Conservation (phyloP, 2,329 filamentous ascomycete species). For the Zymoseptoria crescenta region DNA sequence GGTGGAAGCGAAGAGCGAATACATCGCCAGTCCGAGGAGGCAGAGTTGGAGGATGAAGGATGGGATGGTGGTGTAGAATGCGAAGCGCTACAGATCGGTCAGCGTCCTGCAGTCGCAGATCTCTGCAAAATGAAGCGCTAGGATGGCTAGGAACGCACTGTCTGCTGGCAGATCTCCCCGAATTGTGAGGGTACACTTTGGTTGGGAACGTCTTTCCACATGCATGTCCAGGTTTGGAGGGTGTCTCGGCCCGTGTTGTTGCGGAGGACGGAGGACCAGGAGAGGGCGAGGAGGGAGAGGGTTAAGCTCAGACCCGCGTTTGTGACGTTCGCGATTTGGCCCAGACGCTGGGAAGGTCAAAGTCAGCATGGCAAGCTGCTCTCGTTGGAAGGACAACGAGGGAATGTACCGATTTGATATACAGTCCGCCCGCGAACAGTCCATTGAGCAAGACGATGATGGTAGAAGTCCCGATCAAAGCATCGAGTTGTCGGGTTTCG, state of each 20-base stretch:
- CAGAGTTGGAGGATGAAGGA: constrained; percentile 34
- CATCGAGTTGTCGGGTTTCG: constrained; percentile 37
- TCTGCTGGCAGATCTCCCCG: constrained; percentile 34
- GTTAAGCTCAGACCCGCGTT: constrained; percentile 32
- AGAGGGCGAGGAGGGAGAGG: constrained; percentile 34
- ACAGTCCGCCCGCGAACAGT: constrained; percentile 29
- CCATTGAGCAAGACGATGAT: constrained; percentile 34
- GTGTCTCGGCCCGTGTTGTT: constrained; percentile 24
- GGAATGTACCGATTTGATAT: constrained; percentile 25
- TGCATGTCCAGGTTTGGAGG: constrained; percentile 33
- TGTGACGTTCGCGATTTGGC: constrained; percentile 31
- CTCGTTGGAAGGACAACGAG: not conserved
- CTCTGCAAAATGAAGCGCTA: no score
- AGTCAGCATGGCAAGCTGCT: not conserved
- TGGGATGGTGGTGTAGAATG: constrained; percentile 37
- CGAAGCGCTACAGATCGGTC: constrained; percentile 32
- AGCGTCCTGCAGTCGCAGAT: no score
- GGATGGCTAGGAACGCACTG: constrained; percentile 23
- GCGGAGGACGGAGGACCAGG: constrained; percentile 31
- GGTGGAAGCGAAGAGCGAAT: constrained; percentile 6
- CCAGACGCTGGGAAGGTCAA: constrained; percentile 29
- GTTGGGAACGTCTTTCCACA: constrained; percentile 21
- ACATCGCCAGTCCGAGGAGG: constrained; percentile 17
- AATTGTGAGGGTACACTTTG: constrained; percentile 30
- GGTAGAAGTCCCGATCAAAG: constrained; percentile 33